These are phyloP conservation scores for Goffeauzyma gilvescens DNA, from an alignment of 768 basidiomycete species.

Conservation along the genomic window DNA sequence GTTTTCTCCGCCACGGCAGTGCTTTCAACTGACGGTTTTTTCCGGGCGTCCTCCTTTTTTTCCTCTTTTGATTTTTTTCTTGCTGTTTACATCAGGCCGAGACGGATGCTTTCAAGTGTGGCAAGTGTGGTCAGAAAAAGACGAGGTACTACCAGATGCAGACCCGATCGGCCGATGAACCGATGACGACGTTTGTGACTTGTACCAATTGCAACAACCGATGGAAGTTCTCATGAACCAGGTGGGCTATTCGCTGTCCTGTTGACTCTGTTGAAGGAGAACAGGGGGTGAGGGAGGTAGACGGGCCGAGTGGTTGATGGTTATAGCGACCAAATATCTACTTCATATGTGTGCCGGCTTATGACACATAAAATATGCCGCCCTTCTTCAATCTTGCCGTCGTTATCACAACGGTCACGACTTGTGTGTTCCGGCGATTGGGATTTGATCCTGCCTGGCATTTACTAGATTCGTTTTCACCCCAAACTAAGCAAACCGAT, in stretches of 20 bases:
- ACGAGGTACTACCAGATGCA: slow-evolving; percentile 85
- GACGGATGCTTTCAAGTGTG: slow-evolving; percentile 94
- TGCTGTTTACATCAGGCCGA: slow-evolving; percentile 50
- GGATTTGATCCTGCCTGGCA: no score
- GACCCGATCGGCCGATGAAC: slow-evolving; percentile 92
- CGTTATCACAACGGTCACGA: no score
- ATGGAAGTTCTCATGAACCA: slow-evolving; percentile 25
- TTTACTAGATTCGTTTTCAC: no score
- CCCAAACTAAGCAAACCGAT: no score
- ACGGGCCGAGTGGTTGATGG: no score
- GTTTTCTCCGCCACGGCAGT: not conserved
- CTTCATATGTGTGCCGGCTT: no score
- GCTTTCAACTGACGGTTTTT: not conserved
- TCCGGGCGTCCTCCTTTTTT: not conserved
- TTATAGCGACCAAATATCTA: no score
- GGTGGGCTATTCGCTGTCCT: not conserved
- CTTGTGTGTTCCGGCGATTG: no score
- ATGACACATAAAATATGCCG: no score
- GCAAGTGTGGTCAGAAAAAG: slow-evolving; percentile 67
- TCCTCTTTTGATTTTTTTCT: not conserved
- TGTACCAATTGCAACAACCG: slow-evolving; percentile 20
- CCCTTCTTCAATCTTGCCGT: no score
- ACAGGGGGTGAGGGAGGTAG: not conserved
- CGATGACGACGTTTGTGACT: slow-evolving; percentile 71
- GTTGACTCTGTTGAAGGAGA: no score